phyloP scores from a whole-genome alignment of 2,329 filamentous ascomycete genomes.

The Aotearoamyces nothofagi region DNA sequence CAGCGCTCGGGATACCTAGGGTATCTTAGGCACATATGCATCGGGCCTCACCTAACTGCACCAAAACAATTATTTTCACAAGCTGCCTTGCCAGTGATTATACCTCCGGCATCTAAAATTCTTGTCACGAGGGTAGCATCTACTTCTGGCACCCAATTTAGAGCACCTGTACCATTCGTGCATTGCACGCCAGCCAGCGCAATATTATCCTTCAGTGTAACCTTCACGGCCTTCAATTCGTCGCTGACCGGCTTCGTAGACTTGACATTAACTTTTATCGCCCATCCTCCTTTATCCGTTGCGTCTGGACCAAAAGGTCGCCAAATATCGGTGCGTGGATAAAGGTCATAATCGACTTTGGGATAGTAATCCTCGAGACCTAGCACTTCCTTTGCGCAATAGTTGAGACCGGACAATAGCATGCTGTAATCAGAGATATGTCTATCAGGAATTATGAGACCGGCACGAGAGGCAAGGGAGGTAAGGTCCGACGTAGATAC shows the following conservation, averaged over 20 bases:
- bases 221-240: slow-evolving; percentile 7
- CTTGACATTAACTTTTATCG: slow-evolving; percentile 2
- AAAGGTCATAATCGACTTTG: slow-evolving; percentile 8
- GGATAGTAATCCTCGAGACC: slow-evolving; percentile 9
- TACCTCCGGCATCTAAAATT: slow-evolving; percentile 11
- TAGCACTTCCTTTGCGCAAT: slow-evolving; percentile 12
- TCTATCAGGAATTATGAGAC: slow-evolving; percentile 7
- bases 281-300: slow-evolving; percentile 12
- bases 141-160: slow-evolving; percentile 10
- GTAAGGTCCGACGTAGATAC: slow-evolving; percentile 7
- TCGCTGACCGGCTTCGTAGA: slow-evolving; percentile 2
- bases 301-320: slow-evolving; percentile 6
- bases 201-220: slow-evolving; percentile 14
- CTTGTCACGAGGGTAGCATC: slow-evolving; percentile 12
- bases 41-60: slow-evolving; percentile 12
- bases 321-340: slow-evolving; percentile 11
- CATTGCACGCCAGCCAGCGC: slow-evolving; percentile 11
- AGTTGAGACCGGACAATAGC: slow-evolving; percentile 10
- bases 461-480: slow-evolving; percentile 6
- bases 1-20: too few relatives aligned
- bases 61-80: slow-evolving; percentile 15
- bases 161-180: slow-evolving; percentile 12
- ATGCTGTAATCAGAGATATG: slow-evolving; percentile 9
- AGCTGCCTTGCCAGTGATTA: slow-evolving; percentile 11
- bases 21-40: too few relatives aligned